Conservation (phyloP, 805 yeast genomes). For the Yamadazyma akitaensis region DNA sequence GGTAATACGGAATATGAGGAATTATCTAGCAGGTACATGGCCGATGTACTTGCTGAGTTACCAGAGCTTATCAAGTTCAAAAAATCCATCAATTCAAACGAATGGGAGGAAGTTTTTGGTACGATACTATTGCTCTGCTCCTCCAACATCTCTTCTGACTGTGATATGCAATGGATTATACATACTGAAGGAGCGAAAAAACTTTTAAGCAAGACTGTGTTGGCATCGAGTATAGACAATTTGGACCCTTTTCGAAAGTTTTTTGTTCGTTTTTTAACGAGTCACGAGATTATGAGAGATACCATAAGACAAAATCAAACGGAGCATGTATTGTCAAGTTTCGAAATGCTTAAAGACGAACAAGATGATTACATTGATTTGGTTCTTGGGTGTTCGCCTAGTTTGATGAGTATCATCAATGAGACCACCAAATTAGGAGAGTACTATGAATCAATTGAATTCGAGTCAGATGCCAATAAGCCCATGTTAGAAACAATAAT, state of each 20-base stretch:
- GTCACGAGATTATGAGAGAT: constrained; percentile 45
- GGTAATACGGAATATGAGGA: constrained; percentile 24
- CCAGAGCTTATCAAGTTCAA: constrained; percentile 27
- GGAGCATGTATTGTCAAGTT: constrained; percentile 17
- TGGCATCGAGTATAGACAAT: neutral
- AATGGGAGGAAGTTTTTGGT: constrained; percentile 42
- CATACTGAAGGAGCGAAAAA: constrained; percentile 36
- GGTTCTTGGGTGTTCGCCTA: constrained; percentile 40
- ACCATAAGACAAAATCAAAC: constrained; percentile 31
- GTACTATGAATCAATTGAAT: constrained; percentile 28
- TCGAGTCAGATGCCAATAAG: constrained; percentile 16
- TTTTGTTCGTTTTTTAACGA: constrained; percentile 35
- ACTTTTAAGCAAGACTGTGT: constrained; percentile 16
- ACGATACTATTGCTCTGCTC: constrained; percentile 39
- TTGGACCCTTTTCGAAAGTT: constrained; percentile 29
- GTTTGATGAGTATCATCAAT: constrained; percentile 33
- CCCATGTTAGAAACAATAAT: constrained; percentile 23
- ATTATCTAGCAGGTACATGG: constrained; percentile 24
- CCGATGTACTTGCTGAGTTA: constrained; percentile 25
- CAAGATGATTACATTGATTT: constrained; percentile 33
- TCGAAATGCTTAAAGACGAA: constrained; percentile 28
- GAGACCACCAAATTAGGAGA: constrained; percentile 35
- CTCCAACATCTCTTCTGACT: constrained; percentile 39
- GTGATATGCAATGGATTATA: constrained; percentile 37
- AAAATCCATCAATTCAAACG: constrained; percentile 15